Conservation (phyloP, 2,329 filamentous ascomycete genomes). For the Sporothrix pseudoabietina region DNA sequence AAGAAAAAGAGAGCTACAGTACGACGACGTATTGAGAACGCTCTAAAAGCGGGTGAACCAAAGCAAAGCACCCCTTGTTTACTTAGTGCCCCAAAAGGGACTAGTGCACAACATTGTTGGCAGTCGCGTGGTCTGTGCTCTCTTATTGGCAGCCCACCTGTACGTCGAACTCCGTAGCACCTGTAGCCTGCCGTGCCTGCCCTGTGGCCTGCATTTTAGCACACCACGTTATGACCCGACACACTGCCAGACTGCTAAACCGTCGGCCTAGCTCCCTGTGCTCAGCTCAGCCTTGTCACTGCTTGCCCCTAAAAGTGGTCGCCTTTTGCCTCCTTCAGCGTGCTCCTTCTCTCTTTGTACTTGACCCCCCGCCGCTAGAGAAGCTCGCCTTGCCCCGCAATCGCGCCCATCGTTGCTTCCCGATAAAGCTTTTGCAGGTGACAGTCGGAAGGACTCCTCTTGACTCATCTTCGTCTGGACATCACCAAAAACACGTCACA, state of each 20-base stretch:
- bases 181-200: neutral
- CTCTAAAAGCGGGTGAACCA: neutral
- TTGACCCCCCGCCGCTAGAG: neutral
- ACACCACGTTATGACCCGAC: neutral
- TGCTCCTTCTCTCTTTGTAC: neutral
- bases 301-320: neutral
- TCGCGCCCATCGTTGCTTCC: constrained; percentile 24
- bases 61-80: constrained; percentile 34
- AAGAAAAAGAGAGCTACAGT: constrained; percentile 6
- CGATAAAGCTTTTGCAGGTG: constrained; percentile 20
- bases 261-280: neutral
- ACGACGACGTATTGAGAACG: neutral
- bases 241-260: neutral
- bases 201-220: neutral
- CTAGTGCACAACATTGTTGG: constrained; percentile 29
- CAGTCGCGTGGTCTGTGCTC: constrained; percentile 30
- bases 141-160: constrained; percentile 7
- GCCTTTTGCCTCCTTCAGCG: neutral
- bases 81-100: constrained; percentile 37
- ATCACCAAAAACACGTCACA: constrained; percentile 25
- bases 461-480: constrained; percentile 26
- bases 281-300: constrained; percentile 26
- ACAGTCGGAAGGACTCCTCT: neutral
- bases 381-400: constrained; percentile 25
- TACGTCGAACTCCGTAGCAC: too few species aligned